Base-by-base conservation (phyloP, 2,329 filamentous ascomycete species). In the Trichoderma breve region DNA sequence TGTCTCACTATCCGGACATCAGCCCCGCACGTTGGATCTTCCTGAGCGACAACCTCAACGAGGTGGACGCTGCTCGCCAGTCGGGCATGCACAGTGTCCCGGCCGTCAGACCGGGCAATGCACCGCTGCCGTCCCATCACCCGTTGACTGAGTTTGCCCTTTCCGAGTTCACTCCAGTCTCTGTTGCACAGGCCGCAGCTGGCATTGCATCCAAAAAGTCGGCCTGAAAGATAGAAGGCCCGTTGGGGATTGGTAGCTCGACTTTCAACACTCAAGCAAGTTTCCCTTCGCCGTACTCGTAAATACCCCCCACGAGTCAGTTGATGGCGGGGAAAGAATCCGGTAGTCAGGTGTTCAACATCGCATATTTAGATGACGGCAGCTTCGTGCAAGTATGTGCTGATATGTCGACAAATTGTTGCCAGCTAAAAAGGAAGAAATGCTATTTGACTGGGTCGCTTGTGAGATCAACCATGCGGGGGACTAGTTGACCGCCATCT, bases 11-110 rank as follows among this genome's bases (percentile, higher is more conserved):
- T 71, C 79, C 88, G 18, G 82, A 84, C 39, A 82, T 85, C 71
- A 76, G 83, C 64, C 80, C 85, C 21, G 80, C 80, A 12, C 84
- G 87, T 71, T 92, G 92, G 84, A 84, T 94, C n/a, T 96, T 96
- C 80, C 83, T 95, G 73, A 95, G 92, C 77, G 93, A 96, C 82
- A 94, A 94, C 78, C 86, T 93, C 60, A 88, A 87, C 78, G 90
- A 92, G 81, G 89, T 92, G 43, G 84, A 86, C 66, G 90, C 90
- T 62, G 90, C 90, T 55, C 84, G 85, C 73, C 82, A 81, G 71
- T 88, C 89, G 12, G 90, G 90, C n/a, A 89, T 92, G 87, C 84
- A 86, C 76, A 87, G 88, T 76, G 81, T 88, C 68, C 85, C 91
- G 4, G 88, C 92, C 71, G 82, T 86, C 71, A 86, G 93, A 71